Base-by-base conservation (phyloP, 1,139 yeast genomes). In the Pichia sp. region DNA sequence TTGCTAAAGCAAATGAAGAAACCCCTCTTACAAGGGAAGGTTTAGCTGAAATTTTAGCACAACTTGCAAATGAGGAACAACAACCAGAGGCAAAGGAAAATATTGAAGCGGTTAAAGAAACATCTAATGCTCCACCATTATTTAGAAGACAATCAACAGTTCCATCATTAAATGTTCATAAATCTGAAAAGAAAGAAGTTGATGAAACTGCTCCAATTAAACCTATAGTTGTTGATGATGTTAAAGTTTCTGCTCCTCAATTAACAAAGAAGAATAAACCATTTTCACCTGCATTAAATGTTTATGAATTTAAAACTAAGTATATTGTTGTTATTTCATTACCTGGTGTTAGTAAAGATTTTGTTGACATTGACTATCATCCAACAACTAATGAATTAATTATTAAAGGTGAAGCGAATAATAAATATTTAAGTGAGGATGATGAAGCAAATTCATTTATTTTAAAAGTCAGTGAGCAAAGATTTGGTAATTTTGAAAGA, bases 251-350 rank as follows among this genome's bases (percentile, higher is more conserved):
- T 7, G 70, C 71, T 44, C 76, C 78, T 7, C 75, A 74, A 52
- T 56, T 64, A 38, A 58, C 53, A 31, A 45, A 43, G 42, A 64
- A 66, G n/a, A 64, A 66, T 26, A 51, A 70, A 41, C 79, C 79
- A 54, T 75, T 74, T 49, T 70, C 81, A 6, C 83, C 83, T n/a
- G 73, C 76, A 46, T 65, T 77, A 7, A 80, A 78, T 55, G 72
- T 78, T 25, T 77, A 76, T 55, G 80, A 78, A 49, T 65, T 69
- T 39, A 68, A 69, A 5, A 67, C 66, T 8, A 63, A 68, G 25
- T 78, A 75, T 54, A 58, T 68, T 25, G 70, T 77, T 11, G 73
- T 72, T 2, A 62, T 76, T 7, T 73, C 81, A 5, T 63, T 79
- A 18, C 78, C 83, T 6, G 84, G 84, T 43, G 79, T 80, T 7